Conservation (phyloP, 2,329 filamentous ascomycete species). For the Neopestalotiopsis rosae region DNA sequence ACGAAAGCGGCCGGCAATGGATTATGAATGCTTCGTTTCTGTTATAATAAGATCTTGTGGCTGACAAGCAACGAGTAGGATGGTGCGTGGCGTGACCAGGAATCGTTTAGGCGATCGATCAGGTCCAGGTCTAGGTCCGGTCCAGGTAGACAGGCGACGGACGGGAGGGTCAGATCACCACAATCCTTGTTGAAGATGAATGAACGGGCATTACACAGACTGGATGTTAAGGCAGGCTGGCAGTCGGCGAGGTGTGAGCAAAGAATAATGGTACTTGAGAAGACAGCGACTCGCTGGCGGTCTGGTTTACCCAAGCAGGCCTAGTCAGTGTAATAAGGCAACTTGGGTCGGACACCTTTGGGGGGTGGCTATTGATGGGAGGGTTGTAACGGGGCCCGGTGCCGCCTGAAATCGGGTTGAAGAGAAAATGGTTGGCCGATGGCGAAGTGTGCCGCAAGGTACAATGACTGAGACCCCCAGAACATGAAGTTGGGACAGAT, state of each 20-base stretch:
- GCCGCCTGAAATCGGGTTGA: constrained; percentile 6
- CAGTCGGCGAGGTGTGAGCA: neutral
- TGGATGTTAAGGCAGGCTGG: neutral
- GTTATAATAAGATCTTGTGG: neutral
- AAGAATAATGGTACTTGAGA: neutral
- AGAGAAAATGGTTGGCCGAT: neutral
- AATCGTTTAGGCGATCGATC: constrained; percentile 11
- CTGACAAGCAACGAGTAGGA: constrained; percentile 8
- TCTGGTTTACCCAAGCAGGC: neutral
- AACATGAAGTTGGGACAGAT: constrained; percentile 14
- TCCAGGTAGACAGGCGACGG: neutral
- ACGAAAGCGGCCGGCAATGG: constrained; percentile 10
- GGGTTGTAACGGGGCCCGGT: neutral
- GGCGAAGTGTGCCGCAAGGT: constrained; percentile 4
- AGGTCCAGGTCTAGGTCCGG: too few relatives aligned
- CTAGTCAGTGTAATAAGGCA: neutral
- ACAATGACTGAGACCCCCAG: constrained; percentile 6
- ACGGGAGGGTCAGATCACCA: constrained; percentile 1
- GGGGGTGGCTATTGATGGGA: neutral
- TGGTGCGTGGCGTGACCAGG: constrained; percentile 9
- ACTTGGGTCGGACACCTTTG: neutral
- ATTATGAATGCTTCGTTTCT: neutral
- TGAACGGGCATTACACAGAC: neutral
- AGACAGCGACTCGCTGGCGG: neutral
- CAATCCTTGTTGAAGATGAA: neutral